Base-by-base conservation (phyloP, 495 filamentous ascomycete species). In the Lophiostoma macrostomum region DNA sequence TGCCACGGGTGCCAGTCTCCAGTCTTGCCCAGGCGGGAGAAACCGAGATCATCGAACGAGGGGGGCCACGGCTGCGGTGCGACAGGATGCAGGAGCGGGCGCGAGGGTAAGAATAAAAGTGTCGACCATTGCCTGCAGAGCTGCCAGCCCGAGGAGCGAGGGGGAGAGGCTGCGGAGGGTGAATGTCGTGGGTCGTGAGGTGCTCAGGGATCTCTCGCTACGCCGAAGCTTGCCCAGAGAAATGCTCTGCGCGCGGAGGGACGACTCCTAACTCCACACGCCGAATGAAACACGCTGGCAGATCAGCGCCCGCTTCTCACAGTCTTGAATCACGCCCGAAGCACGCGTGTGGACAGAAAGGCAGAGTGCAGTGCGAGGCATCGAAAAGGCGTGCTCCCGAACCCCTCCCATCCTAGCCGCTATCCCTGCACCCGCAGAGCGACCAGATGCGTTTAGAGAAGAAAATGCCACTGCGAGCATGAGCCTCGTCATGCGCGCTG, bases 61-160 rank as follows among this genome's bases (percentile, higher is more conserved):
- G 41, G 12, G 22, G 22, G 14, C 25, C 42, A 19, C 44, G 23
- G 53, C 28, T 13, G 44, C 22, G 19, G 28, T 4, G 23, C 25
- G 38, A 43, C 37, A 39, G 16, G 14, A 6, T 10, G 37, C 11
- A 19, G 25, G 35, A 10, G 42, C 5, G 19, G 23, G 8, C 4
- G 45, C 4, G 45, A 20, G 38, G 22, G 30, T 53, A 53, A 45
- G 28, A 53, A 45, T 44, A 53, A 18, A 53, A 40, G 50, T 11
- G n/a, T n/a, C n/a, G 38, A 45, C n/a, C 50, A 53, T 53, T 41
- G 25, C 42, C 41, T 47, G 24, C 4, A 18, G 35, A 22, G 48
- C 35, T n/a, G n/a, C 24, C 10, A n/a, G n/a, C n/a, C n/a, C n/a
- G n/a, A n/a, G 27, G 39, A 19, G 4, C 39, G 16, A 45, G 28